Conservation (phyloP, 441 rosid species). For the Eruca vesicaria region DNA sequence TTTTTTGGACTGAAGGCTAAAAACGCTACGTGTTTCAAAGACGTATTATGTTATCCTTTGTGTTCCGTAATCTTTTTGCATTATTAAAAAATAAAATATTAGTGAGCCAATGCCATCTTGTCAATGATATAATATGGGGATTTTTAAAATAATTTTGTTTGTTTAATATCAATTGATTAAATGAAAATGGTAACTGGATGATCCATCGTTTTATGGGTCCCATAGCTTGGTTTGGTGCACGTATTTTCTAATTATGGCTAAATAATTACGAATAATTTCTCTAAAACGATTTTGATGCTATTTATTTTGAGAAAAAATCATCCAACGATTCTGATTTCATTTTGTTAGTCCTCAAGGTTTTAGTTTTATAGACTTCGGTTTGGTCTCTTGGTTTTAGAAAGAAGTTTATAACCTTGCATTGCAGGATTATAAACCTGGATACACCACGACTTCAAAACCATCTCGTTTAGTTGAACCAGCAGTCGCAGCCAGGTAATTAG, state of each 20-base stretch:
- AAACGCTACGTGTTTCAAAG: too few species aligned
- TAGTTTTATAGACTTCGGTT: background rate
- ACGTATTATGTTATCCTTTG: background rate
- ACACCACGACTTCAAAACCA: constrained; percentile 61
- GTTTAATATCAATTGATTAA: background rate
- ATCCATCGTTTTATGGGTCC: constrained; percentile 27
- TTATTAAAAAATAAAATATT: constrained; percentile 13
- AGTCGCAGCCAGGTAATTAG: constrained; percentile 51
- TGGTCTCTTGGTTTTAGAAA: background rate
- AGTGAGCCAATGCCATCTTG: constrained; percentile 25
- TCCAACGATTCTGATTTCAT: background rate
- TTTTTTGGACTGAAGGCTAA: too few species aligned
- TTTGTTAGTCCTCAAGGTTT: background rate
- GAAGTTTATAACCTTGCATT: background rate
- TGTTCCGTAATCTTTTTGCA: constrained; percentile 1
- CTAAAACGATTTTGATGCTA: background rate
- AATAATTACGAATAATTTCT: background rate
- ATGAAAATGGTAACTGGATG: constrained; percentile 15
- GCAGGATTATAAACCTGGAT: constrained; percentile 57
- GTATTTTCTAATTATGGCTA: constrained; percentile 3
- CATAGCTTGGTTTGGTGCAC: background rate
- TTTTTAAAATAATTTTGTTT: background rate
- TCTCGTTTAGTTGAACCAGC: constrained; percentile 42
- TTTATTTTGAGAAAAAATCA: background rate
- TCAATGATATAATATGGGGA: background rate